phyloP scores from a whole-genome alignment of 371 early-diverging fungal species.

The Parasitella parasitica region DNA sequence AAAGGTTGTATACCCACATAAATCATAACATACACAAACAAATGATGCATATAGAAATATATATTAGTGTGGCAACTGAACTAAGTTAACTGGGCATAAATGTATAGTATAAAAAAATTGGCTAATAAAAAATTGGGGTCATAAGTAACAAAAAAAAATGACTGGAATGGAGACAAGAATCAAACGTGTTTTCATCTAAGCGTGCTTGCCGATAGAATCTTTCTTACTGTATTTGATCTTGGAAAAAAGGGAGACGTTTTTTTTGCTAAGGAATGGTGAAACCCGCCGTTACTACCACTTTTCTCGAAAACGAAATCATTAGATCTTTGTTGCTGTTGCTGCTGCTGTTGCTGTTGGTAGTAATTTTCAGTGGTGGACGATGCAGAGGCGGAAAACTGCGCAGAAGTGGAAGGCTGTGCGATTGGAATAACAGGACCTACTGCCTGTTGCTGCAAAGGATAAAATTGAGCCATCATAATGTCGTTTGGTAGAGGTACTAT shows the following conservation, averaged over 20 bases:
- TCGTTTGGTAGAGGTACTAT: background rate
- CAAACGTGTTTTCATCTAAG: conserved; percentile 13
- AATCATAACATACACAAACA: background rate
- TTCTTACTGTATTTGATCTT: conserved; percentile 24
- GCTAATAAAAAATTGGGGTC: background rate
- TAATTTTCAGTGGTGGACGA: background rate
- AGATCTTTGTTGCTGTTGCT: background rate
- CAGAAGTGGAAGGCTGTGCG: background rate
- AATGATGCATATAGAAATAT: background rate
- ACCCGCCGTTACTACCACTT: background rate
- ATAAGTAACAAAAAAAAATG: background rate
- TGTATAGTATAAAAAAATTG: background rate
- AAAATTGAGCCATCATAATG: conserved; percentile 14
- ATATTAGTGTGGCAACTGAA: background rate
- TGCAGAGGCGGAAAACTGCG: background rate
- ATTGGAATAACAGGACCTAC: background rate
- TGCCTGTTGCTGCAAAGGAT: conserved; percentile 5
- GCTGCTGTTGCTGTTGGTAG: background rate
- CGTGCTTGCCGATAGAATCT: conserved; percentile 23
- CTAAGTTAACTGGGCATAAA: background rate
- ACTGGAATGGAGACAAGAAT: background rate
- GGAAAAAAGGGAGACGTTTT: conserved; percentile 22
- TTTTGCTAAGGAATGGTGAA: conserved; percentile 18
- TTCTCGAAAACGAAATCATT: background rate
- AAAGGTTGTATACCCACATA: too few relatives aligned